phyloP scores from a whole-genome alignment of 192 early-diverging fungal species.

The Gryganskiella cystojenkinii region DNA sequence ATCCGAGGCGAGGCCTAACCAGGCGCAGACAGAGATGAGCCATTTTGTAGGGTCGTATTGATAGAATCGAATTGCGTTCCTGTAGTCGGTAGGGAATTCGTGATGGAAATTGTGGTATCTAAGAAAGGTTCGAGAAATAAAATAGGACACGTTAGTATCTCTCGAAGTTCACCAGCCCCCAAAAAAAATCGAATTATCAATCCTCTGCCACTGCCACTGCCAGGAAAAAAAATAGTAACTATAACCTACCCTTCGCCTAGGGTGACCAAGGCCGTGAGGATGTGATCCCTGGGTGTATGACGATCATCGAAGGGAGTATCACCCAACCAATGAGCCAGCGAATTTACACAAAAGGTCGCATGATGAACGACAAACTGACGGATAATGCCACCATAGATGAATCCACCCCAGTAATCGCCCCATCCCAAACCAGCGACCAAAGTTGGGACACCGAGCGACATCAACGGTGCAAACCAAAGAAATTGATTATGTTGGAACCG shows the following conservation, averaged over 20 bases:
- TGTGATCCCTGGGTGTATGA: constrained; percentile 85
- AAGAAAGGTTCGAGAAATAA: too few relatives aligned
- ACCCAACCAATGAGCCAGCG: constrained; percentile 82
- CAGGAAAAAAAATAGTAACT: too few relatives aligned
- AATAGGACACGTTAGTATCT: too few relatives aligned
- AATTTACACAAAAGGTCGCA: constrained; percentile 89
- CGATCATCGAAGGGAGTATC: constrained; percentile 83
- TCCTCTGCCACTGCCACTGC: too few relatives aligned
- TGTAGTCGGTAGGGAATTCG: constrained; percentile 88
- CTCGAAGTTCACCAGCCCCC: too few relatives aligned
- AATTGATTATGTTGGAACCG: constrained; percentile 84
- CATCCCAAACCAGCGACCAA: constrained; percentile 81
- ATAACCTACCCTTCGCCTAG: constrained; percentile 76
- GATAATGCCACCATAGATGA: constrained; percentile 76
- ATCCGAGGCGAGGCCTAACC: constrained; percentile 74
- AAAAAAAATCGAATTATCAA: too few relatives aligned
- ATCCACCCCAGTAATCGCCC: constrained; percentile 84
- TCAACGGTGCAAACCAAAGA: constrained; percentile 70
- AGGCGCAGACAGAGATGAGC: constrained; percentile 70
- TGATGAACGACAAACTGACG: constrained; percentile 82
- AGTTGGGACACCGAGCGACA: constrained; percentile 81
- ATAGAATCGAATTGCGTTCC: constrained; percentile 80
- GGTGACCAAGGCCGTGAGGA: constrained; percentile 82
- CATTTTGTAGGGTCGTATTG: constrained; percentile 92
- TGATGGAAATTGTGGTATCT: constrained; percentile 89